A percentile compares a stretch with the other conserved stretches of the same genome.
phyloP scores from a whole-genome alignment of 176 grass and related monocot species.

The Aegilops speltoides region DNA sequence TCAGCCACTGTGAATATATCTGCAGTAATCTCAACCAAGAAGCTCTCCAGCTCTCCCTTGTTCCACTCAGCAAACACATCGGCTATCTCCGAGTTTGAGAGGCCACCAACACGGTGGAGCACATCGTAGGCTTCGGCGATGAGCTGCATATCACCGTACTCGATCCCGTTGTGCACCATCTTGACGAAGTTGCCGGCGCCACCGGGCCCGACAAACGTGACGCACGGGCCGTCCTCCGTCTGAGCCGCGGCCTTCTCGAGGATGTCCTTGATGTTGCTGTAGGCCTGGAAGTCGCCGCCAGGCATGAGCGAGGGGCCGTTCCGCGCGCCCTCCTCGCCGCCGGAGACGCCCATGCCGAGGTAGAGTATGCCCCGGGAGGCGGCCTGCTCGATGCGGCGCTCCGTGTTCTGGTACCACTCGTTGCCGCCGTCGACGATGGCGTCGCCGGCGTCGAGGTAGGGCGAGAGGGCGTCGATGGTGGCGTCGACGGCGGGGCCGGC shows the following conservation, averaged over 20 bases:
- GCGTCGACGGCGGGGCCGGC: conserved; percentile 76
- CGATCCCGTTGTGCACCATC: conserved; percentile 94
- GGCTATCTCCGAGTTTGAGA: conserved; percentile 60
- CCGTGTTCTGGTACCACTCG: conserved; percentile 94
- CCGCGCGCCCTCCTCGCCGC: conserved; percentile 75
- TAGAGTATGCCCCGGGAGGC: conserved; percentile 59
- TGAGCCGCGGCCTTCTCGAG: conserved; percentile 62
- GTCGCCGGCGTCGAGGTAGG: conserved; percentile 74
- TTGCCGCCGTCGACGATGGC: conserved; percentile 86
- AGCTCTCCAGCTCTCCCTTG: conserved; percentile 79
- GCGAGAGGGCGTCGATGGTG: conserved; percentile 61
- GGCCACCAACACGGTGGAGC: conserved; percentile 51
- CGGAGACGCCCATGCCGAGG: conserved; percentile 92
- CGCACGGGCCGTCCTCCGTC: conserved; percentile 83
- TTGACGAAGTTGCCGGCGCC: conserved; percentile 90
- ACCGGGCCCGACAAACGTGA: conserved; percentile 74
- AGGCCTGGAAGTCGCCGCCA: conserved; percentile 64
- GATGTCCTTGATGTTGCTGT: conserved; percentile 71
- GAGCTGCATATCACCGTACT: conserved; percentile 90
- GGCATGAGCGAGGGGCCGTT: conserved; percentile 91
- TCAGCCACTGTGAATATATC: conserved; percentile 73
- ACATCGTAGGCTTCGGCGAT: conserved; percentile 82
- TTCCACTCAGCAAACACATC: conserved; percentile 81
- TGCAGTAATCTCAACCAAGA: conserved; percentile 76
- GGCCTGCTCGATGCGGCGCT: conserved; percentile 65